Conservation (phyloP, 1,284 basidiomycete genomes). For the Gomphus bonarii region DNA sequence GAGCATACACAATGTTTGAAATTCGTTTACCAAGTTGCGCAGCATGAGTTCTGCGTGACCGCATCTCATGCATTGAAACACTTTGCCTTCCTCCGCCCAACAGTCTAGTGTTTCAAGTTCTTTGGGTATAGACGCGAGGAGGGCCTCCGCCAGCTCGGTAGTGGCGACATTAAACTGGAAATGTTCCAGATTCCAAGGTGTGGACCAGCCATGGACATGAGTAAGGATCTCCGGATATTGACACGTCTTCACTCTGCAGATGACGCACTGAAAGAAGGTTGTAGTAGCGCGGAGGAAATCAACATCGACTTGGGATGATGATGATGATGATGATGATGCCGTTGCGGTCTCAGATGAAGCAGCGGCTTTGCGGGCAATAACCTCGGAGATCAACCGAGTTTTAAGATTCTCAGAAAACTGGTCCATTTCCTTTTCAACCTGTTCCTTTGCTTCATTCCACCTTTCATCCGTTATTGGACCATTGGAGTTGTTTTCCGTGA, state of each 20-base stretch:
- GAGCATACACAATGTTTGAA: background rate
- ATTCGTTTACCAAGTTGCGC: background rate
- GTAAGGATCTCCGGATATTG: background rate
- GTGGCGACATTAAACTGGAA: background rate
- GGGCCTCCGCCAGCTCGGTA: background rate
- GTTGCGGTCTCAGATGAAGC: background rate
- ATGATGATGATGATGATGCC: background rate
- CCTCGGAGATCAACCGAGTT: background rate
- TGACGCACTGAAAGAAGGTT: background rate
- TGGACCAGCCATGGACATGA: background rate
- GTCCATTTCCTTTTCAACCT: constrained; percentile 1
- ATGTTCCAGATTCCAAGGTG: background rate
- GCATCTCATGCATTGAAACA: background rate
- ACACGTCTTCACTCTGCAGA: background rate
- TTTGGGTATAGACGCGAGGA: background rate
- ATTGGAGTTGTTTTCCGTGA: background rate
- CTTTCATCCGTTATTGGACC: background rate
- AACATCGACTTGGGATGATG: background rate
- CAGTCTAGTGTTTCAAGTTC: background rate
- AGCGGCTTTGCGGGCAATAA: background rate
- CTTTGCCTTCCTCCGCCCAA: too few relatives aligned
- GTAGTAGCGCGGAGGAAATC: background rate
- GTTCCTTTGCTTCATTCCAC: background rate
- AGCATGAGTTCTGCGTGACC: background rate
- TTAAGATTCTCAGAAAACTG: background rate